phyloP scores from a whole-genome alignment of 2,329 filamentous ascomycete species.

The Diaporthe caulivora region DNA sequence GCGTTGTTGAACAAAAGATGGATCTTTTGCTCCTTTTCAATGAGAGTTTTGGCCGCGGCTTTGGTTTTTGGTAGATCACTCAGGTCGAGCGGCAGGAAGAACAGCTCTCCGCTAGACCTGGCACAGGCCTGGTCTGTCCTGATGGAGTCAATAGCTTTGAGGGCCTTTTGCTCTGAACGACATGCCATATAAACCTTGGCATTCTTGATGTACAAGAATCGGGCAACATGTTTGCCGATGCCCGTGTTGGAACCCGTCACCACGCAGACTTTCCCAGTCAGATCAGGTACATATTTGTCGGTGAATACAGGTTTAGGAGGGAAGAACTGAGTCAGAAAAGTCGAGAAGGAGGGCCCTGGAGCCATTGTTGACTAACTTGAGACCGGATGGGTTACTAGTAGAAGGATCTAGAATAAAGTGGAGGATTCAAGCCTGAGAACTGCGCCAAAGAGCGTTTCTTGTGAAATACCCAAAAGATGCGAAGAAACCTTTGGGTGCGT shows the following conservation, averaged over 20 bases:
- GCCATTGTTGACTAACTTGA: slow-evolving; percentile 1
- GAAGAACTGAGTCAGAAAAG: slow-evolving; percentile 41
- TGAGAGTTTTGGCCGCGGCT: slow-evolving; percentile 42
- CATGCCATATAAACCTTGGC: slow-evolving; percentile 64
- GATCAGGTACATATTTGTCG: slow-evolving; percentile 47
- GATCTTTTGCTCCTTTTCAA: slow-evolving; percentile 44
- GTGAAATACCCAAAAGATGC: not conserved
- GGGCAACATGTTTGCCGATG: slow-evolving; percentile 62
- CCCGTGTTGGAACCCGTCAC: slow-evolving; percentile 54
- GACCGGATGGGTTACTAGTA: not conserved
- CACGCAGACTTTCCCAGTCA: slow-evolving; percentile 53
- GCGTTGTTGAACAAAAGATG: slow-evolving; percentile 57
- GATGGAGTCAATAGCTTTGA: slow-evolving; percentile 56
- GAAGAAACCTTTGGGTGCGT: not conserved
- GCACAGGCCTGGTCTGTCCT: slow-evolving; percentile 38
- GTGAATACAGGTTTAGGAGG: slow-evolving; percentile 48
- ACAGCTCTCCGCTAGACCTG: slow-evolving; percentile 45
- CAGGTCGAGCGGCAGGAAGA: slow-evolving; percentile 52
- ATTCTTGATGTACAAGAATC: slow-evolving; percentile 62
- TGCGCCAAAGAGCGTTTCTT: not conserved
- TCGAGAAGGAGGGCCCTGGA: not conserved
- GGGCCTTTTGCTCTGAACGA: slow-evolving; percentile 56
- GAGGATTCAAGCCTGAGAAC: not conserved
- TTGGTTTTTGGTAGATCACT: slow-evolving; percentile 44
- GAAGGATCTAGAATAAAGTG: not conserved